A percentile compares a stretch with the other conserved stretches of the same genome.
Evolutionary conservation across 2,329 filamentous ascomycete species (phyloP).

Genomic region (Aspergillus sp.): DNA sequence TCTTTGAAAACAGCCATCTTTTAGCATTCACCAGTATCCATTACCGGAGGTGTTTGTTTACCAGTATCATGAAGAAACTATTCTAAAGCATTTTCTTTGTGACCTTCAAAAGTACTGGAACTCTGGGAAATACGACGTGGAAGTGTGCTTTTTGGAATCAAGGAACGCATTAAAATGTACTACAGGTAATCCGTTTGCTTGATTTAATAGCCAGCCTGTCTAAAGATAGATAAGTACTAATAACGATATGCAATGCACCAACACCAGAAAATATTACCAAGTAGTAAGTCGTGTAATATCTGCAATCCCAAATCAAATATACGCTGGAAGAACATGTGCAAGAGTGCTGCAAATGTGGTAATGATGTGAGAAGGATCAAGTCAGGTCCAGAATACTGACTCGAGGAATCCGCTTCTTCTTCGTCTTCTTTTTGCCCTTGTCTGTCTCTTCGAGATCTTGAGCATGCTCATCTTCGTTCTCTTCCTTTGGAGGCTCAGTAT

Average conservation of each 20-base stretch:
- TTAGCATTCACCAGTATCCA: too few species aligned
- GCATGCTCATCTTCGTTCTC: background rate
- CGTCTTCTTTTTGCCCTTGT: slow-evolving; percentile 4
- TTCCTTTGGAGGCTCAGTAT: slow-evolving; percentile 7
- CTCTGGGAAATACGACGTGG: too few species aligned
- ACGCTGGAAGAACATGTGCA: background rate
- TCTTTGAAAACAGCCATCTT: too few species aligned
- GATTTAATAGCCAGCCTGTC: background rate
- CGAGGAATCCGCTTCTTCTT: slow-evolving; percentile 33
- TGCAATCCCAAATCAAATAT: background rate
- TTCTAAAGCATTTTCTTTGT: too few species aligned
- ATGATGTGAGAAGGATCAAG: background rate
- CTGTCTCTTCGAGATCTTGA: background rate
- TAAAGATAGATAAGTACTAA: background rate
- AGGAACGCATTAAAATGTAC: background rate
- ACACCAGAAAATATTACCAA: background rate
- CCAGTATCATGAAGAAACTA: too few species aligned
- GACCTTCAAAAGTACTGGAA: too few species aligned
- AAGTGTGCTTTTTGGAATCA: background rate
- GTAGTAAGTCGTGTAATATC: background rate
- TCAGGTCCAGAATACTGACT: slow-evolving; percentile 37
- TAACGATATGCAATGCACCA: background rate
- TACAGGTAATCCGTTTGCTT: background rate
- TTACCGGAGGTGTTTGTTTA: too few species aligned
- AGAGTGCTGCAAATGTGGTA: background rate